Conservation (phyloP, 306 rosid species). For the Hippophae gyantsensis region DNA sequence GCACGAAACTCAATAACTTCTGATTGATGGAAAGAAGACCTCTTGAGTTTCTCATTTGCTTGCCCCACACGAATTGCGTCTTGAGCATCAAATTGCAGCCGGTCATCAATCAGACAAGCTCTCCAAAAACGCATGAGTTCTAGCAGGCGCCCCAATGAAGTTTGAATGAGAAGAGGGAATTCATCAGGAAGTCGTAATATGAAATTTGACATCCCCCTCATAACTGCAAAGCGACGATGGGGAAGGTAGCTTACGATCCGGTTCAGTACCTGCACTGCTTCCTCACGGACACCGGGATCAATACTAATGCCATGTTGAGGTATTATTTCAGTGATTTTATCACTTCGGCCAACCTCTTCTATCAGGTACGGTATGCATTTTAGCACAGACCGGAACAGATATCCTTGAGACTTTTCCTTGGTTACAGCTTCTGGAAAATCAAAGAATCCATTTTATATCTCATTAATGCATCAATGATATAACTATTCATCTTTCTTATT, state of each 20-base stretch:
- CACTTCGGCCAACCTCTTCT: slow-evolving; percentile 96
- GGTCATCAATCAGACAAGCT: slow-evolving; percentile 84
- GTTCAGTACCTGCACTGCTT: slow-evolving; percentile 91
- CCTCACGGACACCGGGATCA: slow-evolving; percentile 99
- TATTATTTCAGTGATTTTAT: slow-evolving; percentile 95
- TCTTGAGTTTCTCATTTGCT: slow-evolving; percentile 58
- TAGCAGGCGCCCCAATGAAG: slow-evolving; percentile 85
- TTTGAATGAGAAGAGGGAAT: slow-evolving; percentile 97
- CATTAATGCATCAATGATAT: slow-evolving; percentile 14
- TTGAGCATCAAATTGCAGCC: slow-evolving; percentile 49
- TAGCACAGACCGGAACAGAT: slow-evolving; percentile 88
- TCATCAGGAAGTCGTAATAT: slow-evolving; percentile 91
- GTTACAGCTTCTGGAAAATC: slow-evolving; percentile 78
- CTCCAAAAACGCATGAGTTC: slow-evolving; percentile 99
- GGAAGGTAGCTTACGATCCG: slow-evolving; percentile 87
- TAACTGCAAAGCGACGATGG: slow-evolving; percentile 94
- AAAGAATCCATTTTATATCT: slow-evolving; percentile 18
- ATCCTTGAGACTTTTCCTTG: slow-evolving; percentile 96
- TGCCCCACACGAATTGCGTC: slow-evolving; percentile 40
- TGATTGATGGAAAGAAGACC: slow-evolving; percentile 60
- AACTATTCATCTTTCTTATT: background rate
- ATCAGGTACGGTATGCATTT: slow-evolving; percentile 95
- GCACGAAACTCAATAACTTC: slow-evolving; percentile 80
- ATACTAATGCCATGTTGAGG: slow-evolving; percentile 99
- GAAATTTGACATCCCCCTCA: slow-evolving; percentile 96